Base-by-base conservation (phyloP, 2,329 filamentous ascomycete species). In the Cordyceps javanica region DNA sequence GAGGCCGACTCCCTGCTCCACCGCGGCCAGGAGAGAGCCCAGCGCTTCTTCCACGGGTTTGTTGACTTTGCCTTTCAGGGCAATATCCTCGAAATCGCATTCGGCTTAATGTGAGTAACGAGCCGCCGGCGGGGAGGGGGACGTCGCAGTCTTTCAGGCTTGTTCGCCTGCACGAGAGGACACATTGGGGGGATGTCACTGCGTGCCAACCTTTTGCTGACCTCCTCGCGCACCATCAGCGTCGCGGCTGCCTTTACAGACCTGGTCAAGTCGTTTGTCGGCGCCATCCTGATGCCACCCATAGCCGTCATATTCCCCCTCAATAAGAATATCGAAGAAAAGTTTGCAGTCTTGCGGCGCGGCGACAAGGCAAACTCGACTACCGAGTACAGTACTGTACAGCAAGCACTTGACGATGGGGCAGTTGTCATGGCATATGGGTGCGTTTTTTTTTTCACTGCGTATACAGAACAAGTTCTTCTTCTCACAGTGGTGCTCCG, bases 41-140 rank as follows among this genome's bases (percentile, higher is more conserved):
- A 75, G 61, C 75, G 76, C 59, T 72, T 82, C 58, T 85, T 82
- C 75, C 74, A 81, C 34, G 85, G 84, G 39, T 90, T 90, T 68
- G 69, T 85, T 63, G 86, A 89, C 68, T 91, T 90, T 70, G 87
- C 86, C 0, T 81, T 89, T 55, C 82, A 87, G 62, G 87, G 88
- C 59, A 90, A 90, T 64, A 87, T 90, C 49, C 77, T 91, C 26
- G 85, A 90, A 69, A 87, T 91, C 59, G 88, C 88, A 16, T 85
- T 90, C 63, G 88, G 87, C 63, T 74, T 90, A 62, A 90, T 91
- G 86, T 89, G 67, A 69, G 77, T 71, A 2, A 60, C 49, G 3
- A n/a, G n/a, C n/a, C n/a, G n/a, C n/a, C n/a, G n/a, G n/a, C n/a
- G n/a, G n/a, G n/a, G n/a, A n/a, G n/a, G n/a, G n/a, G 23, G 41